Evolutionary conservation across 768 basidiomycete genomes (phyloP).

Genomic region (Neoboletus subvelutipes): DNA sequence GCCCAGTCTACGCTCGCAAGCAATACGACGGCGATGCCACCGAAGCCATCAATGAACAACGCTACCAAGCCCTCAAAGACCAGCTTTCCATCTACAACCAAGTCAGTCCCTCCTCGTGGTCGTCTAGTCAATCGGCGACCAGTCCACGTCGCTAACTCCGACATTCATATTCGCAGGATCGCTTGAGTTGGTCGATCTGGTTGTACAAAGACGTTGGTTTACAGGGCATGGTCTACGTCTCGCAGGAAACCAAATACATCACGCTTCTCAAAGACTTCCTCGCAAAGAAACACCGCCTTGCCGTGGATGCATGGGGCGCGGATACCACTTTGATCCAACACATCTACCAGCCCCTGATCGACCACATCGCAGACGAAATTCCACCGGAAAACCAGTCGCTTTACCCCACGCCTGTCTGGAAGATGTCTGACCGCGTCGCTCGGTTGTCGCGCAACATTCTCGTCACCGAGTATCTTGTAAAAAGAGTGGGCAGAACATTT

Average conservation of each 20-base stretch:
- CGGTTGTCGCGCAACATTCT: conserved; percentile 67
- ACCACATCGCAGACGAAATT: conserved; percentile 60
- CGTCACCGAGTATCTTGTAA: conserved; percentile 66
- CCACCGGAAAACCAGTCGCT: conserved; percentile 50
- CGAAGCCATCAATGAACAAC: conserved; percentile 61
- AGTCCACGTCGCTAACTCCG: neutral
- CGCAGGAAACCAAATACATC: conserved; percentile 70
- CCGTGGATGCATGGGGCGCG: conserved; percentile 77
- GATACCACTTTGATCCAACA: conserved; percentile 55
- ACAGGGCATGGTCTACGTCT: conserved; percentile 80
- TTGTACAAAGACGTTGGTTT: conserved; percentile 85
- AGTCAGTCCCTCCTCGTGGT: neutral
- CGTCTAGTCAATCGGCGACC: neutral
- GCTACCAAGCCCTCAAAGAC: conserved; percentile 68
- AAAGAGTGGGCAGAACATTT: conserved; percentile 76
- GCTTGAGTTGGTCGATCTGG: conserved; percentile 83
- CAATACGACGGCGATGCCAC: conserved; percentile 58
- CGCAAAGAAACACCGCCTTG: conserved; percentile 74
- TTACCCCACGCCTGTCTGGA: conserved; percentile 68
- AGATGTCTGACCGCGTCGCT: conserved; percentile 50
- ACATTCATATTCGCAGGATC: conserved; percentile 41
- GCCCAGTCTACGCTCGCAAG: conserved; percentile 73
- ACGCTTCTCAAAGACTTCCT: conserved; percentile 66
- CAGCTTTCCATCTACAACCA: conserved; percentile 72
- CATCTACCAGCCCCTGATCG: conserved; percentile 63